Conservation (phyloP, 2,329 filamentous ascomycete species). For the Beauveria bassiana region DNA sequence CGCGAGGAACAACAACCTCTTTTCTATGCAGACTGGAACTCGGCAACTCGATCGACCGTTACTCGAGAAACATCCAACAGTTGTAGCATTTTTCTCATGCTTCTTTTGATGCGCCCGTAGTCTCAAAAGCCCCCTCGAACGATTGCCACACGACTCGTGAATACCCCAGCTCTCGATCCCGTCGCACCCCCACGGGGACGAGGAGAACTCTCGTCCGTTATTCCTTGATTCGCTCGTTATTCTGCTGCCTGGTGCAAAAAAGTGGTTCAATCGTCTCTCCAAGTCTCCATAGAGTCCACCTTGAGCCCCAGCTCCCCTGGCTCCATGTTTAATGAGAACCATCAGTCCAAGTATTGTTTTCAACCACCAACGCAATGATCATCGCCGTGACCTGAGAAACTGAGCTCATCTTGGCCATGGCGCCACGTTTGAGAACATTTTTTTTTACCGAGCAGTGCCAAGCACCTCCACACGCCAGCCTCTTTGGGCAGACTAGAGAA, state of each 20-base stretch:
- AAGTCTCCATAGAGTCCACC: not conserved
- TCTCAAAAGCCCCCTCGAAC: no score
- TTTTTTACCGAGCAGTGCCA: no score
- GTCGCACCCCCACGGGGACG: not conserved
- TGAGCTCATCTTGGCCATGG: no score
- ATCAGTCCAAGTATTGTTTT: no score
- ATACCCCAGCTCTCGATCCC: not conserved
- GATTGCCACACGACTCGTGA: not conserved
- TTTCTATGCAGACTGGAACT: not conserved
- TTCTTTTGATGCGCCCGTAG: not conserved
- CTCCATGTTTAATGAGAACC: no score
- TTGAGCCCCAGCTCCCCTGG: not conserved
- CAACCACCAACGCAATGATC: not conserved
- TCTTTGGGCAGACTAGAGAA: no score
- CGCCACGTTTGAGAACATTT: no score
- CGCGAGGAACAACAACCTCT: no score
- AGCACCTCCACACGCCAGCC: no score
- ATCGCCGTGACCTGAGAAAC: no score
- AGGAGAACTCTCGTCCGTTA: not conserved
- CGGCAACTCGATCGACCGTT: not conserved
- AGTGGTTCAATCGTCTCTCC: not conserved
- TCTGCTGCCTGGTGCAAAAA: not conserved
- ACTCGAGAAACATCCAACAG: not conserved
- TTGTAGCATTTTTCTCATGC: not conserved
- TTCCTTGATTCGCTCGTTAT: not conserved